These are phyloP conservation scores for Iberis pinnata DNA, from an alignment of 345 rosid species.

Conservation along the genomic window DNA sequence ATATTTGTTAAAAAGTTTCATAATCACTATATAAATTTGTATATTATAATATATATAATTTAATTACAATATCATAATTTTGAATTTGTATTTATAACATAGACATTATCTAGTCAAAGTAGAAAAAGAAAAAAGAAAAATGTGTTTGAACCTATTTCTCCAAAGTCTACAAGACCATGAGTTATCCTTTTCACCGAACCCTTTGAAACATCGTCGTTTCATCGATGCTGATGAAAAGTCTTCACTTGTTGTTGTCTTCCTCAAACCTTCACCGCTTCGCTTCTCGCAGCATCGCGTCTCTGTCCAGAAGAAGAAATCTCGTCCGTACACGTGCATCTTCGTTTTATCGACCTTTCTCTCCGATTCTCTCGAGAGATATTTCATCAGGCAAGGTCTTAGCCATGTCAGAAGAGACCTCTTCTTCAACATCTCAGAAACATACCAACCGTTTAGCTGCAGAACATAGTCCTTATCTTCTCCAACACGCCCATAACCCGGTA, in stretches of 20 bases:
- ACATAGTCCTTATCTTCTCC: slow-evolving; percentile 88
- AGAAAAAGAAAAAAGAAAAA: slow-evolving; percentile 19
- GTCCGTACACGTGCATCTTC: slow-evolving; percentile 14
- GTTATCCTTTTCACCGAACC: too few species aligned
- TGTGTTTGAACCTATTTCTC: slow-evolving; percentile 25
- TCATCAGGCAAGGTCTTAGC: slow-evolving; percentile 34
- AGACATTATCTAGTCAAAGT: too few species aligned
- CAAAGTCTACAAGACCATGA: too few species aligned
- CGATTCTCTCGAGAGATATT: slow-evolving; percentile 32
- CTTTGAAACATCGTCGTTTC: slow-evolving; percentile 13
- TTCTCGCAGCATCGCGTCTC: slow-evolving; percentile 20
- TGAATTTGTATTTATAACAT: too few species aligned
- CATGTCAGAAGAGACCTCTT: slow-evolving; percentile 34
- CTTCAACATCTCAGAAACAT: not conserved
- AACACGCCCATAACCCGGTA: slow-evolving; percentile 89
- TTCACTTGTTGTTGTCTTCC: slow-evolving; percentile 26
- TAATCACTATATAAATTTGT: too few species aligned
- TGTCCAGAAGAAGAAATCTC: slow-evolving; percentile 15
- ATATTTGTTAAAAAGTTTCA: too few species aligned
- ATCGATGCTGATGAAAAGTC: slow-evolving; percentile 29
- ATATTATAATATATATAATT: too few species aligned
- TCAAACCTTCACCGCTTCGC: slow-evolving; percentile 22
- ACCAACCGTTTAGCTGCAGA: too few species aligned
- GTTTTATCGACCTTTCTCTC: slow-evolving; percentile 20
- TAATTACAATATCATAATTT: too few species aligned